Base-by-base conservation (phyloP, 2,329 filamentous ascomycete genomes). In the Penicillium digitatum region DNA sequence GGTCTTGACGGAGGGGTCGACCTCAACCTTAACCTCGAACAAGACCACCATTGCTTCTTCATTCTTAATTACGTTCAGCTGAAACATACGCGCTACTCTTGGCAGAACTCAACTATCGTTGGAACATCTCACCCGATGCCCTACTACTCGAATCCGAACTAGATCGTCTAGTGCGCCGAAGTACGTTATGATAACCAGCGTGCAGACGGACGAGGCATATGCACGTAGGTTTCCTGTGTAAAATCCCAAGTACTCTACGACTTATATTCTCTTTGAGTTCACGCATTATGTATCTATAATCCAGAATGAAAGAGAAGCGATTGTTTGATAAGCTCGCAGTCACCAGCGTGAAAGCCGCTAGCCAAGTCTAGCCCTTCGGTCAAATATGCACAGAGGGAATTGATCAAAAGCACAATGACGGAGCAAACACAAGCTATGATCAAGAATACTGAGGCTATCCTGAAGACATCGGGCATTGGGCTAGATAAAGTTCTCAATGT, bases 401-500 rank as follows among this genome's bases (percentile, higher is more conserved):
- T 87, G 48, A 76, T 86, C 53, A 76, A 81, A 31, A 34, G 49
- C 3, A 32, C 42, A 7, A 52, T 46, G 12, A n/a, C n/a, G 7
- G 49, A 52, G 10, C 39, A 84, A 82, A 50, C 81, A 0, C 9
- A 46, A 12, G 35, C 76, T 62, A 81, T 87, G 58, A 78, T 81
- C 32, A 79, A 90, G 66, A 83, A 85, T 70, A 87, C 86, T 65
- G 81, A 86, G 70, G 87, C 86, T 37, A 88, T 95, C 51, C 83
- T 95, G 46, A 81, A 84, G 59, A 88, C 85, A 66, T 89, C 89
- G 20, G 89, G 88, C 54, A 90, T 87, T 20, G 82, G 81, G 42
- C 79, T 95, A 58, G 75, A 82, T 59, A 86, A 83, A 72, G 85
- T 94, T 46, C 87, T 95, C 76, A 94, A 95, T 81, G 87, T 88